Evolutionary conservation across 148 eudicot species (phyloP), one percentile per base, ranked within the genome.

Genomic region (Polygonum maritimum): DNA sequence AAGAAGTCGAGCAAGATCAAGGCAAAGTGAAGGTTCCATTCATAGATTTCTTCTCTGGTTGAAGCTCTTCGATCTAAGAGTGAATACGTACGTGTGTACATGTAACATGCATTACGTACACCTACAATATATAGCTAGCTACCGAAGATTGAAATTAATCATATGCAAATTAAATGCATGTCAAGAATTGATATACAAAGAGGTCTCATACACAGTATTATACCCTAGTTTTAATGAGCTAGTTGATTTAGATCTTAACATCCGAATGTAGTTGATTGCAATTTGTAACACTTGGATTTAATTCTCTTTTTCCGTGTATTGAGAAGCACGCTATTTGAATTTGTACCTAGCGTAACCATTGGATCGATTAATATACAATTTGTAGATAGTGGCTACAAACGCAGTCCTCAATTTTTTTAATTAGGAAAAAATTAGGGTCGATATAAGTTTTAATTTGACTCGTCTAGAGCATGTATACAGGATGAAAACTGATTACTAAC

Each of bases 1-100:
- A 78, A 39, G 76, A 78, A 18, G 80, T 78, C 18, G 80, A 78
- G 48, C 69, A 78, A 72, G 52, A 72, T 5, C 75, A 11, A 72
- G 75, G 16, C 22, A 12, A 71, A 19, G 48, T 11, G 16, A 52
- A 26, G 57, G 8, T 51, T 47, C 80, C 21, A 9, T 71, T 71
- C 41, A 52, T 78, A 6, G 75, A 78, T 57, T 78, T 78, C 57
- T 78, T 71, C 75, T 77, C 74, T 5, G 54, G 75, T 16, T 72
- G 51, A 22, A 45, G 38, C 74, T 71, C 0, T 26, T 26, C n/a
- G n/a, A n/a, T n/a, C 51, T 71, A 63, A 14, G 70, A 63, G 70
- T 33, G 10, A 21, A 12, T 9, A 9, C 11, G 26, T 9, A 9
- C 11, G 26, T 16, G 16, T 18, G 8, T 3, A 15, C 13, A 16